Percentiles rank a stretch among this genome's conserved stretches.
These are phyloP conservation scores for Gautieria morchelliformis DNA, from an alignment of 768 basidiomycete genomes.

Conservation along the genomic window DNA sequence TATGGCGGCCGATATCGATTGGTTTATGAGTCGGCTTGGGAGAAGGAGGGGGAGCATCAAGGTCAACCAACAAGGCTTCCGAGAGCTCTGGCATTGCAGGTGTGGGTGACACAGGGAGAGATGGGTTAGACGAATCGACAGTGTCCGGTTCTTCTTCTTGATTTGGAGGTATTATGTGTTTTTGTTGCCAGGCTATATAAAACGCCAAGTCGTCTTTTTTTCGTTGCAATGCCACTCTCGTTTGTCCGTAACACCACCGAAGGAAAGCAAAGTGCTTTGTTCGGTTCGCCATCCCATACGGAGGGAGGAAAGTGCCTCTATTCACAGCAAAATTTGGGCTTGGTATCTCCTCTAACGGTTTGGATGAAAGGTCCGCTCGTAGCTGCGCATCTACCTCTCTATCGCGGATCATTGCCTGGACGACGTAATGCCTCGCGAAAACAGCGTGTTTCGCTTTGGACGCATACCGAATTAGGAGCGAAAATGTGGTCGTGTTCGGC, in stretches of 20 bases:
- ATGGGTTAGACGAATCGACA: neutral
- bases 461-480: constrained; percentile 39
- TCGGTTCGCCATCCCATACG: constrained; percentile 49
- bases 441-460: constrained; percentile 8
- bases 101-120: neutral
- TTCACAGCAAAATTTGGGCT: constrained; percentile 50
- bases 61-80: constrained; percentile 21
- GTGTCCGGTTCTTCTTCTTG: neutral
- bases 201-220: constrained; percentile 28
- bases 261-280: constrained; percentile 49
- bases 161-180: neutral
- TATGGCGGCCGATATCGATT: constrained; percentile 47
- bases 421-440: constrained; percentile 20
- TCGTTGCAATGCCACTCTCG: constrained; percentile 33
- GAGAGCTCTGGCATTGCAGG: neutral
- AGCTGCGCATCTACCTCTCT: constrained; percentile 34
- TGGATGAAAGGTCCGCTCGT: constrained; percentile 21
- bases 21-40: constrained; percentile 22
- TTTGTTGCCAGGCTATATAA: neutral
- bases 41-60: constrained; percentile 21
- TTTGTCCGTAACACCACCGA: constrained; percentile 44
- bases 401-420: constrained; percentile 57
- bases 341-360: constrained; percentile 24
- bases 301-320: constrained; percentile 44
- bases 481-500: constrained; percentile 45